Evolutionary conservation across 306 rosid genomes (phyloP).

Genomic region (Rosa persica): DNA sequence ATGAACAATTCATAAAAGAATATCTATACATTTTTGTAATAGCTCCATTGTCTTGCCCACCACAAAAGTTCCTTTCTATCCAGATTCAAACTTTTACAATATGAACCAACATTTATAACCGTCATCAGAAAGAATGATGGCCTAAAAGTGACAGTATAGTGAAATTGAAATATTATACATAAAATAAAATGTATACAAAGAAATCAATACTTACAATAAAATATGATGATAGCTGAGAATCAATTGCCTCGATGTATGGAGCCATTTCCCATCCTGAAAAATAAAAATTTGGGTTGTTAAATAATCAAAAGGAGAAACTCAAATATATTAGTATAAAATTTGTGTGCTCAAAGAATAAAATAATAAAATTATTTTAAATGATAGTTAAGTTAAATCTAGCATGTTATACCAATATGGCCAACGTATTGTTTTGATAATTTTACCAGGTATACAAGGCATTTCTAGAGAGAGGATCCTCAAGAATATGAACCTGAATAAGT

Average conservation of each 20-base stretch:
- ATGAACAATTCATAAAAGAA: not conserved
- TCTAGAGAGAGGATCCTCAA: not conserved
- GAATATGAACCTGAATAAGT: not conserved
- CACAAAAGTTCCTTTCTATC: not conserved
- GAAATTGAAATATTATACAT: not conserved
- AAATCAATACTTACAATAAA: constrained; percentile 54
- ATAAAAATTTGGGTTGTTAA: constrained; percentile 18
- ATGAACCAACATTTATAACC: not conserved
- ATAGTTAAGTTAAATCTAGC: not conserved
- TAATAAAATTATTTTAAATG: not conserved
- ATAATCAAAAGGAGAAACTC: not conserved
- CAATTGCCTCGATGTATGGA: constrained; percentile 91
- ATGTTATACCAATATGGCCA: not conserved
- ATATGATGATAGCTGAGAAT: constrained; percentile 61
- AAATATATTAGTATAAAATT: not conserved
- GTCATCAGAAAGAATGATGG: not conserved
- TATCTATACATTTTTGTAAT: not conserved
- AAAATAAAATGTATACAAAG: constrained; percentile 39
- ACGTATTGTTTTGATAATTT: not conserved
- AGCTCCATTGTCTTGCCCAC: not conserved
- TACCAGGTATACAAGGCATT: not conserved
- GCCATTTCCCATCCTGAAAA: constrained; percentile 99
- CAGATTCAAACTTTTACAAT: not conserved
- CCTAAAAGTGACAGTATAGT: not conserved
- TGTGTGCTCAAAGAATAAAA: not conserved